Conservation (phyloP, 129 eudicot genomes). For the Dittrichia graveolens region DNA sequence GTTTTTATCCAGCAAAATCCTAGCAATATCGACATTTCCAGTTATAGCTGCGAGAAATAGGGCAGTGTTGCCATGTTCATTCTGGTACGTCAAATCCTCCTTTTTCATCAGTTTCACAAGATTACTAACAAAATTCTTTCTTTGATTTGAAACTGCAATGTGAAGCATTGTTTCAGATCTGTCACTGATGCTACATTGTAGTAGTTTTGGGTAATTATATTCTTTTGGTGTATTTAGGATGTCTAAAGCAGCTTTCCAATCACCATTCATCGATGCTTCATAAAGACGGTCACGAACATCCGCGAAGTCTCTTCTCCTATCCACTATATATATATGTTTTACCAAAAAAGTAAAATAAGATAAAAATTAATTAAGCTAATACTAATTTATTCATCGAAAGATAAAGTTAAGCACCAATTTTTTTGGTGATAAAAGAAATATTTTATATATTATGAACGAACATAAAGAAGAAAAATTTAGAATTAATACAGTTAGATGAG, state of each 20-base stretch:
- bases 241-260: conserved; percentile 33
- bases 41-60: conserved; percentile 46
- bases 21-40: conserved; percentile 36
- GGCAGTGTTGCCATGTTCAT: conserved; percentile 36
- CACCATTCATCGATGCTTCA: conserved; percentile 29
- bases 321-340: background rate
- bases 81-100: conserved; percentile 27
- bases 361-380: no score
- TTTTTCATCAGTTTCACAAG: conserved; percentile 1
- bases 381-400: no score
- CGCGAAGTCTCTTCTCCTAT: conserved; percentile 17
- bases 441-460: no score
- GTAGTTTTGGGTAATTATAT: background rate
- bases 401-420: no score
- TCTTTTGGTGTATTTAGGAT: background rate
- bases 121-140: conserved; percentile 29
- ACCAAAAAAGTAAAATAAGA: no score
- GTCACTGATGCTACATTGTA: conserved; percentile 25
- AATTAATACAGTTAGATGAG: no score
- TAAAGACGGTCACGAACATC: conserved; percentile 22
- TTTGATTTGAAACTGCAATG: conserved; percentile 38
- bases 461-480: no score
- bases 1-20: conserved; percentile 23
- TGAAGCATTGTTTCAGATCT: conserved; percentile 46
- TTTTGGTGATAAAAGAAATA: no score